These are phyloP conservation scores for Rutstroemia sp. DNA, from an alignment of 2,329 filamentous ascomycete genomes.

Conservation along the genomic window DNA sequence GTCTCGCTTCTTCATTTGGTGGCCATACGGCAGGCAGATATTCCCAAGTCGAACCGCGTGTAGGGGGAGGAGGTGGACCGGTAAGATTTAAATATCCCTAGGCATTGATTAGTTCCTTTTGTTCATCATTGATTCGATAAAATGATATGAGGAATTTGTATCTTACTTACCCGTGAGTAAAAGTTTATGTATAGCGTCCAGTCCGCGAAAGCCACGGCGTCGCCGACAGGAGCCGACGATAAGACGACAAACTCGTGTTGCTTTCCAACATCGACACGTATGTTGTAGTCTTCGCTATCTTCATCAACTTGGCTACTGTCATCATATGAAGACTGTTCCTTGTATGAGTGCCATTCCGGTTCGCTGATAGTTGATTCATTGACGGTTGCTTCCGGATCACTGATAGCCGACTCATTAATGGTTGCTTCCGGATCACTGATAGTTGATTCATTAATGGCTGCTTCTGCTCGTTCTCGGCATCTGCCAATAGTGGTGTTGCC, in stretches of 20 bases:
- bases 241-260: constrained; percentile 10
- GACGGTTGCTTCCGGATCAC: neutral
- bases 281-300: neutral
- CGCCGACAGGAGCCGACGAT: constrained; percentile 1
- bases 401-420: neutral
- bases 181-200: constrained; percentile 13
- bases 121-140: neutral
- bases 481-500: neutral
- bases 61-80: constrained; percentile 30
- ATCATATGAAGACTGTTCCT: neutral
- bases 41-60: constrained; percentile 19
- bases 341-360: neutral
- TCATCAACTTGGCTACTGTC: neutral
- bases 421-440: neutral
- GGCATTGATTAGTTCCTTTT: neutral
- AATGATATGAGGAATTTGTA: neutral
- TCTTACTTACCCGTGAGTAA: constrained; percentile 13
- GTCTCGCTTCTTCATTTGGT: constrained; percentile 22
- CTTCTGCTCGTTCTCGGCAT: neutral
- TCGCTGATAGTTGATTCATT: neutral
- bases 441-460: neutral
- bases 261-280: neutral
- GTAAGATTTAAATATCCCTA: constrained; percentile 31
- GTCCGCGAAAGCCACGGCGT: neutral
- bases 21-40: constrained; percentile 27